Evolutionary conservation across 2,329 filamentous ascomycete species (phyloP).

Genomic region (Colletotrichum plurivorum): DNA sequence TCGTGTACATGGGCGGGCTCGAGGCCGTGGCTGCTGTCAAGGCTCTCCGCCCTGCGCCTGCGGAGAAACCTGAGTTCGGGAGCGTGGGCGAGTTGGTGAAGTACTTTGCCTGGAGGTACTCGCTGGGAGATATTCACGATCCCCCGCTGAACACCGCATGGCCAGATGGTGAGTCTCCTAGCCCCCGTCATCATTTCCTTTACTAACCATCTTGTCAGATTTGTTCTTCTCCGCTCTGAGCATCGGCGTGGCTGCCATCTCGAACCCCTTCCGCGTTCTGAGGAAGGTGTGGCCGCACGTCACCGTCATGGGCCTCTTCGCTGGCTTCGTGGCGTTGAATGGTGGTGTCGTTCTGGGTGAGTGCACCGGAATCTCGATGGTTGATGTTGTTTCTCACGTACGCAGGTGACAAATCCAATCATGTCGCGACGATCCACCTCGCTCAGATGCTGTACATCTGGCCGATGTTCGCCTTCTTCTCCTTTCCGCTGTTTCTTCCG

Average conservation of each 20-base stretch:
- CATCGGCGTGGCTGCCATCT: conserved; percentile 70
- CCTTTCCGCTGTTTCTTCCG: conserved; percentile 80
- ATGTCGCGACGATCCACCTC: conserved; percentile 89
- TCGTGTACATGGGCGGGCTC: conserved; percentile 79
- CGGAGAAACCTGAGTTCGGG: conserved; percentile 48
- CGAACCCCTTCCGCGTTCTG: conserved; percentile 62
- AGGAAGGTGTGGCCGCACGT: conserved; percentile 71
- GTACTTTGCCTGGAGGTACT: conserved; percentile 59
- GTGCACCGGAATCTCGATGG: conserved; percentile 36
- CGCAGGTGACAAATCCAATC: conserved; percentile 91
- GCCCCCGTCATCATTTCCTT: neutral
- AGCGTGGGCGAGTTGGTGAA: conserved; percentile 52
- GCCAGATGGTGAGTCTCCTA: conserved; percentile 62
- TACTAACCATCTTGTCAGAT: conserved; percentile 56
- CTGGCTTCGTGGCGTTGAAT: conserved; percentile 86
- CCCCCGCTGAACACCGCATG: conserved; percentile 61
- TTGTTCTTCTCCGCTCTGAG: conserved; percentile 73
- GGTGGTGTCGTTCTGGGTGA: conserved; percentile 90
- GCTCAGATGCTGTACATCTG: conserved; percentile 97
- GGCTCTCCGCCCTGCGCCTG: conserved; percentile 52
- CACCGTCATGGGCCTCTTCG: conserved; percentile 76
- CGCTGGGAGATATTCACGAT: conserved; percentile 69
- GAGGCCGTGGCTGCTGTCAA: conserved; percentile 68
- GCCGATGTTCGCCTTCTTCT: conserved; percentile 92
- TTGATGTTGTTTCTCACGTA: conserved; percentile 44